Conservation (phyloP, 1,284 basidiomycete genomes). For the Ceratobasidium sp. region DNA sequence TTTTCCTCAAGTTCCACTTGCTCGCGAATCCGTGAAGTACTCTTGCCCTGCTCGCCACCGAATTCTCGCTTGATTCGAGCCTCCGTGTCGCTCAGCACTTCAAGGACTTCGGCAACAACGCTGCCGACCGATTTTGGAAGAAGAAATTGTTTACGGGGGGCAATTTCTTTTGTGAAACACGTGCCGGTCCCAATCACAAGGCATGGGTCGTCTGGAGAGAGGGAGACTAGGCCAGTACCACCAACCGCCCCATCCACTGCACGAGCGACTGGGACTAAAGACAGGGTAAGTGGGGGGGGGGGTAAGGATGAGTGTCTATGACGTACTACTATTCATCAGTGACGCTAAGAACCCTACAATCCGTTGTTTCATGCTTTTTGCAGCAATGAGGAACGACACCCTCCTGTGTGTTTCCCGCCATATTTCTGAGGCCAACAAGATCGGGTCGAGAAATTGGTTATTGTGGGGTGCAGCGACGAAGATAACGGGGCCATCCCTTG, state of each 20-base stretch:
- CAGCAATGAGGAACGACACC: conserved; percentile 93
- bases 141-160: conserved; percentile 86
- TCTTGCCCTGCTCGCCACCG: conserved; percentile 82
- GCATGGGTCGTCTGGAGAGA: conserved; percentile 81
- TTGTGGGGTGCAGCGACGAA: conserved; percentile 97
- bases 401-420: conserved; percentile 84
- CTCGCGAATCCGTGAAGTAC: conserved; percentile 74
- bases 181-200: conserved; percentile 85
- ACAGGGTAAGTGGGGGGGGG: conserved; percentile 26
- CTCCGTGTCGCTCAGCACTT: conserved; percentile 91
- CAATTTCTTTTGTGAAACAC: conserved; percentile 80
- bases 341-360: conserved; percentile 86
- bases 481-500: conserved; percentile 90
- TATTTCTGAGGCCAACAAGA: conserved; percentile 90
- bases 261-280: conserved; percentile 88
- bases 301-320: background rate
- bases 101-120: conserved; percentile 83
- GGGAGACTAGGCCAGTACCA: conserved; percentile 78
- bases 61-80: conserved; percentile 90
- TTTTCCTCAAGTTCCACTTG: conserved; percentile 66
- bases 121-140: conserved; percentile 86
- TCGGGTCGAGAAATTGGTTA: conserved; percentile 97
- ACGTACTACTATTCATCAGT: conserved; percentile 92
- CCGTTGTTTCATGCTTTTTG: conserved; percentile 86
- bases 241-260: conserved; percentile 89